A percentile compares a stretch with the other conserved stretches of the same genome.
Evolutionary conservation across 129 eudicot species (phyloP).

Genomic region (Centaurea solstitialis): DNA sequence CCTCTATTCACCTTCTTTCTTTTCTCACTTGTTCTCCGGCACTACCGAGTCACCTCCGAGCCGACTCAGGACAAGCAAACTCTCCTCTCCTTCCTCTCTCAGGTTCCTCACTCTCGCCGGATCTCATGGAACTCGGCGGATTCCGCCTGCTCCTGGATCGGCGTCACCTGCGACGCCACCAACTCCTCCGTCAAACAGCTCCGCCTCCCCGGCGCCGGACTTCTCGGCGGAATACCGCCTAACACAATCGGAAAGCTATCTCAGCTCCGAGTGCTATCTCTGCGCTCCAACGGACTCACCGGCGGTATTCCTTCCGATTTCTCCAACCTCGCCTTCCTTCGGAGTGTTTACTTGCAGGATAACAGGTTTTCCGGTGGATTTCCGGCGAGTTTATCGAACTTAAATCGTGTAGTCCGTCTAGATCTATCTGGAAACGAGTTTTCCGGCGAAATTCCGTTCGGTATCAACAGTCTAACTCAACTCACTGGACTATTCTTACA

Average conservation of each 20-base stretch:
- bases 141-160: conserved; percentile 77
- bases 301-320: conserved; percentile 72
- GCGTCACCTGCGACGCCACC: conserved; percentile 63
- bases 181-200: conserved; percentile 48
- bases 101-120: conserved; percentile 63
- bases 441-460: conserved; percentile 67
- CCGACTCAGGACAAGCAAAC: conserved; percentile 76
- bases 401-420: conserved; percentile 51
- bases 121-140: conserved; percentile 61
- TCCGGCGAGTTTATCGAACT: conserved; percentile 50
- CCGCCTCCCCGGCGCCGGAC: conserved; percentile 78
- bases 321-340: conserved; percentile 45
- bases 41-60: conserved; percentile 51
- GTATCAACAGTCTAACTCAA: conserved; percentile 56
- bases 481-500: conserved; percentile 61
- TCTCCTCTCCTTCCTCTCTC: conserved; percentile 54
- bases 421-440: conserved; percentile 67
- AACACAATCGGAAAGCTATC: conserved; percentile 54
- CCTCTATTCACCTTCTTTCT: neutral
- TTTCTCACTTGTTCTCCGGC: neutral
- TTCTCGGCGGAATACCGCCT: conserved; percentile 63
- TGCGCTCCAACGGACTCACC: conserved; percentile 62
- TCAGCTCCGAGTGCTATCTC: conserved; percentile 68
- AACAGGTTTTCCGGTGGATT: conserved; percentile 67
- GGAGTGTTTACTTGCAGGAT: conserved; percentile 54